Conservation (phyloP, 257 asterid species). For the Solanum rostratum region DNA sequence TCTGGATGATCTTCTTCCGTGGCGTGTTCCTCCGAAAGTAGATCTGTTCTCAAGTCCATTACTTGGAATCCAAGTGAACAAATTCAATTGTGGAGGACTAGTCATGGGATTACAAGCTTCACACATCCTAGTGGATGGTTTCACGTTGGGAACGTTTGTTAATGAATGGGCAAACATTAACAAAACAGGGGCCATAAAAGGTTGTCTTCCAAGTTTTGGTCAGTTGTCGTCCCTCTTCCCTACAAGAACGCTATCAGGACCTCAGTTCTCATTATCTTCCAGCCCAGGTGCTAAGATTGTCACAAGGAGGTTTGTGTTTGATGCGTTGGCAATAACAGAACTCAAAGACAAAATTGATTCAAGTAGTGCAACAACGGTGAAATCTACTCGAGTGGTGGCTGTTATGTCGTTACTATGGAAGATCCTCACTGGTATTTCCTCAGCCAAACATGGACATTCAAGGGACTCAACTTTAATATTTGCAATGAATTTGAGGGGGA, state of each 20-base stretch:
- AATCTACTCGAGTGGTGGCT: not conserved
- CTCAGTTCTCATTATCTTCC: not conserved
- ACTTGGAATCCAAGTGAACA: constrained; percentile 3
- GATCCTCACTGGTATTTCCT: not conserved
- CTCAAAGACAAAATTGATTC: not conserved
- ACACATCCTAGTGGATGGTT: constrained; percentile 11
- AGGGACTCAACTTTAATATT: not conserved
- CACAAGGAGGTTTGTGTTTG: not conserved
- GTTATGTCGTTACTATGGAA: not conserved
- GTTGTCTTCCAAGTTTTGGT: not conserved
- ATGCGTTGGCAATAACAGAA: not conserved
- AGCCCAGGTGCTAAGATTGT: not conserved
- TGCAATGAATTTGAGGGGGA: not conserved
- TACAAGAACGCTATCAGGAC: not conserved
- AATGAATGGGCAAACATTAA: constrained; percentile 15
- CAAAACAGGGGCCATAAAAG: not conserved
- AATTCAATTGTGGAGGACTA: constrained; percentile 19
- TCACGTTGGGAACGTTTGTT: constrained; percentile 10
- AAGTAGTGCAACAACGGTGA: not conserved
- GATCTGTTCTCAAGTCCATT: not conserved
- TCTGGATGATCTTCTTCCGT: not conserved
- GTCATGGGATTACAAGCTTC: constrained; percentile 12
- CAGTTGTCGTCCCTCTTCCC: not conserved
- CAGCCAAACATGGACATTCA: not conserved
- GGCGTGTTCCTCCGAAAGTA: too few species aligned